Percentiles rank a stretch among this genome's conserved stretches.
phyloP scores from a whole-genome alignment of 2,329 filamentous ascomycete genomes.

The Escovopsis weberi region DNA sequence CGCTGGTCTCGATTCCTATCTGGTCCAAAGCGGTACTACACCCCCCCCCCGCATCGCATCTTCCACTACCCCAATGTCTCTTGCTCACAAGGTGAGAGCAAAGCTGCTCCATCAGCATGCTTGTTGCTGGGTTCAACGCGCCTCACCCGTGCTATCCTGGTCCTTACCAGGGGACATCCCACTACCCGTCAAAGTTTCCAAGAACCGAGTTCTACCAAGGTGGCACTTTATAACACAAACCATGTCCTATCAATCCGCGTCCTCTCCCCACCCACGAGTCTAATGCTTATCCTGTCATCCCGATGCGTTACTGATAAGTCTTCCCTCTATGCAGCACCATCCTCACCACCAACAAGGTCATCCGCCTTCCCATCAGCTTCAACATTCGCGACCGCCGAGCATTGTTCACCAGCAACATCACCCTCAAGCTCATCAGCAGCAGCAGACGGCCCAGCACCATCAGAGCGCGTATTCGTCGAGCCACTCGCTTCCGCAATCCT shows the following conservation, averaged over 20 bases:
- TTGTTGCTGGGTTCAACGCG: constrained; percentile 30
- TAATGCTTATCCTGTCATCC: constrained; percentile 22
- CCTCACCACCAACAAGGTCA: constrained; percentile 63
- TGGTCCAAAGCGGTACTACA: constrained; percentile 17
- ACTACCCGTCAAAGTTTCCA: constrained; percentile 25
- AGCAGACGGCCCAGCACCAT: constrained; percentile 40
- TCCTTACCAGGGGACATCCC: constrained; percentile 27
- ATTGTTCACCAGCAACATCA: constrained; percentile 59
- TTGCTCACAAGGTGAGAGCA: constrained; percentile 16
- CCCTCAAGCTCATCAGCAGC: constrained; percentile 47
- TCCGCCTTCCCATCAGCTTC: constrained; percentile 49
- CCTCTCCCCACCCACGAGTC: constrained; percentile 21
- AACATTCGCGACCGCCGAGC: constrained; percentile 57
- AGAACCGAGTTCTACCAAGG: constrained; percentile 32
- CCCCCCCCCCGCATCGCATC: constrained; percentile 13
- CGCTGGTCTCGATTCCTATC: constrained; percentile 4
- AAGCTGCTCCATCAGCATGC: constrained; percentile 24
- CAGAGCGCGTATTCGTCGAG: constrained; percentile 53
- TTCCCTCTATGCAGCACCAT: constrained; percentile 59
- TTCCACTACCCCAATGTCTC: constrained; percentile 12
- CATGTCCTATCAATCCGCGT: constrained; percentile 29
- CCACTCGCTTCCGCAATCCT: constrained; percentile 50
- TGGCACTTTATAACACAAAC: constrained; percentile 34
- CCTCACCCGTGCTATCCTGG: constrained; percentile 36
- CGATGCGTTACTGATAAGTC: constrained; percentile 39